Conservation (phyloP, 352 stramenopile genomes). For the Phytophthora kernoviae region DNA sequence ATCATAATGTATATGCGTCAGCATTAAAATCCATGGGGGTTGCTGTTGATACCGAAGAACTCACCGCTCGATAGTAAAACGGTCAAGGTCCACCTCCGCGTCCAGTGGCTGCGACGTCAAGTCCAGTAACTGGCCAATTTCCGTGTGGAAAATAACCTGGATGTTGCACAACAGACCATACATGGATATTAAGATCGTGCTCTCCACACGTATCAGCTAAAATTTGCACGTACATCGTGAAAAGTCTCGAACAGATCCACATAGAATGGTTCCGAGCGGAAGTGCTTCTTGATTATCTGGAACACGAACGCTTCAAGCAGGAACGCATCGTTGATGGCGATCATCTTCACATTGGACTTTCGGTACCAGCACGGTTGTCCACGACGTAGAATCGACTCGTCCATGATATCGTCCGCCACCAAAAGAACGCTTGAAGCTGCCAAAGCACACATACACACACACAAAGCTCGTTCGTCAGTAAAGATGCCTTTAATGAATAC, state of each 20-base stretch:
- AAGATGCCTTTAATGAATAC: not conserved
- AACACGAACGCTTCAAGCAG: constrained; percentile 95
- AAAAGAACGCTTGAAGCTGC: constrained; percentile 99
- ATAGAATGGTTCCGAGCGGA: constrained; percentile 87
- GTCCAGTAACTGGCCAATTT: constrained; percentile 95
- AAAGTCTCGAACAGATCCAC: constrained; percentile 97
- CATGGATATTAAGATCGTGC: not conserved
- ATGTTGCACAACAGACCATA: constrained; percentile 13
- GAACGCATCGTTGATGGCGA: constrained; percentile 98
- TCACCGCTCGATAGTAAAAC: constrained; percentile 95
- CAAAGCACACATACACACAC: too few relatives aligned
- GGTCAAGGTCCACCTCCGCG: constrained; percentile 79
- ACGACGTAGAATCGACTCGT: constrained; percentile 94
- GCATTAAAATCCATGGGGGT: not conserved
- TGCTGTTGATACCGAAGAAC: constrained; percentile 14
- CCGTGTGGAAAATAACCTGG: constrained; percentile 96
- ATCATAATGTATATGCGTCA: constrained; percentile 19
- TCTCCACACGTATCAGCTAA: not conserved
- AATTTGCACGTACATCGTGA: constrained; percentile 63
- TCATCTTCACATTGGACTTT: constrained; percentile 88
- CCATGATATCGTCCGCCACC: constrained; percentile 99
- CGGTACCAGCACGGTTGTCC: constrained; percentile 98
- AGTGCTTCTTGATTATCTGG: constrained; percentile 89
- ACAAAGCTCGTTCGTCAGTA: too few relatives aligned
- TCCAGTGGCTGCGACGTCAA: constrained; percentile 90